Percentiles rank a stretch among this genome's conserved stretches.
These are phyloP conservation scores for Phytophthora pini DNA, from an alignment of 352 stramenopile genomes.

Conservation along the genomic window DNA sequence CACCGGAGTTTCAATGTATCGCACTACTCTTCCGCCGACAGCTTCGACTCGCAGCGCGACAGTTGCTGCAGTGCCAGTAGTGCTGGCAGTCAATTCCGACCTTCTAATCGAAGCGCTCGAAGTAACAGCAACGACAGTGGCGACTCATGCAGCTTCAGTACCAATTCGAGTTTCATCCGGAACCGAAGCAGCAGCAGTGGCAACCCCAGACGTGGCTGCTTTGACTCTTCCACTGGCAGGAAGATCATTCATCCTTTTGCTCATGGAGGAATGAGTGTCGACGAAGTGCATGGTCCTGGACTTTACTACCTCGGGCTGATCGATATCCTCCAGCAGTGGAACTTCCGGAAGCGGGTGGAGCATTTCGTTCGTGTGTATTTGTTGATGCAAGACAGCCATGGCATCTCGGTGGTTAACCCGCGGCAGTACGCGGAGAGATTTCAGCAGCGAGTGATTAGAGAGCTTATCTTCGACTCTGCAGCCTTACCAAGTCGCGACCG, in stretches of 20 bases:
- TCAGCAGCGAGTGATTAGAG: slow-evolving; percentile 73
- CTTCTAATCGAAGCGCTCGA: slow-evolving; percentile 23
- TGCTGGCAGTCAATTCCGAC: slow-evolving; percentile 22
- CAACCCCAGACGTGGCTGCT: slow-evolving; percentile 21
- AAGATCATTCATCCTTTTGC: slow-evolving; percentile 61
- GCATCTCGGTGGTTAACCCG: slow-evolving; percentile 78
- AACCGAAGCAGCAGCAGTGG: slow-evolving; percentile 39
- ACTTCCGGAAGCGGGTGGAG: slow-evolving; percentile 91
- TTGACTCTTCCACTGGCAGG: slow-evolving; percentile 38
- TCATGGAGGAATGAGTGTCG: slow-evolving; percentile 69
- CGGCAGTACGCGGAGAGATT: slow-evolving; percentile 80
- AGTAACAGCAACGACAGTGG: slow-evolving; percentile 37
- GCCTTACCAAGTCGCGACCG: slow-evolving; percentile 27
- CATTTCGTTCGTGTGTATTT: slow-evolving; percentile 82
- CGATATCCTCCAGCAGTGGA: slow-evolving; percentile 96
- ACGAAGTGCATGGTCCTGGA: slow-evolving; percentile 90
- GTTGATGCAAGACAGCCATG: slow-evolving; percentile 70
- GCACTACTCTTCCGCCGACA: slow-evolving; percentile 67
- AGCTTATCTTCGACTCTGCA: slow-evolving; percentile 73
- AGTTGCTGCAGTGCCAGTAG: slow-evolving; percentile 30
- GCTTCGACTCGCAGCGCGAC: slow-evolving; percentile 44
- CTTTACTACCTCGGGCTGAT: slow-evolving; percentile 96
- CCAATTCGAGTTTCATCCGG: slow-evolving; percentile 35
- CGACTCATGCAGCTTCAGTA: slow-evolving; percentile 27
- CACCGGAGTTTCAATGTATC: slow-evolving; percentile 89